Base-by-base conservation (phyloP, 495 filamentous ascomycete genomes). In the Parmelia sp. region DNA sequence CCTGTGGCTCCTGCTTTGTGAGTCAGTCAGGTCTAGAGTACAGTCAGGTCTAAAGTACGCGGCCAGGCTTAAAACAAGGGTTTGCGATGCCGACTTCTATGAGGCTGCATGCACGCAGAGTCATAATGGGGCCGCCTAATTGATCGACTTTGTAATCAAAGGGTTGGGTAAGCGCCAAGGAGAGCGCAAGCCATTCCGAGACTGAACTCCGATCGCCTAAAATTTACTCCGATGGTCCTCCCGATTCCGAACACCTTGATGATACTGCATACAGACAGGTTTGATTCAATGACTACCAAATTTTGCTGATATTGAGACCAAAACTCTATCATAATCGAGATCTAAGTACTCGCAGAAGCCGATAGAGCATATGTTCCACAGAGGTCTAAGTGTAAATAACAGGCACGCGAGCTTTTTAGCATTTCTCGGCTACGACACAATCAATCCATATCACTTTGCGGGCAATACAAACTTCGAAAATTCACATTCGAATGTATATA, bases 321-420 rank as follows among this genome's bases (percentile, higher is more conserved):
- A 45, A 45, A 21, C 42, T 25, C n/a, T 23, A 25, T 23, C 25
- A 8, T 23, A 23, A 25, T 49, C 12, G 45, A 23, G n/a, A 10
- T 49, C 36, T 11, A 11, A 37, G 36, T 37, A 21, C 55, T 37
- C 2, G n/a, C 60, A 15, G 60, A 62, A 35, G 8, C 35, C 15
- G 47, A 17, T 39, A 14, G 15, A 9, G 25, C 23, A 12, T 40
- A 10, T 27, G 29, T 53, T 19, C 60, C 47, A 3, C 55, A 27
- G 27, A n/a, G 60, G 44, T 36, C 35, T 12, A 62, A 62, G 39
- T 31, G 60, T 35, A 55, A 55, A 51, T 36, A 56, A 23, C 60
- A 55, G 33, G 60, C 60, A 25, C 33, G 60, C 33, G 35, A 62
- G 47, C 60, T 35, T 40, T 62, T 33, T 21, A 36, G 60, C 27